A percentile compares a stretch with the other conserved stretches of the same genome.
Conservation (phyloP, 257 asterid species). For the Marsdenia floribunda region DNA sequence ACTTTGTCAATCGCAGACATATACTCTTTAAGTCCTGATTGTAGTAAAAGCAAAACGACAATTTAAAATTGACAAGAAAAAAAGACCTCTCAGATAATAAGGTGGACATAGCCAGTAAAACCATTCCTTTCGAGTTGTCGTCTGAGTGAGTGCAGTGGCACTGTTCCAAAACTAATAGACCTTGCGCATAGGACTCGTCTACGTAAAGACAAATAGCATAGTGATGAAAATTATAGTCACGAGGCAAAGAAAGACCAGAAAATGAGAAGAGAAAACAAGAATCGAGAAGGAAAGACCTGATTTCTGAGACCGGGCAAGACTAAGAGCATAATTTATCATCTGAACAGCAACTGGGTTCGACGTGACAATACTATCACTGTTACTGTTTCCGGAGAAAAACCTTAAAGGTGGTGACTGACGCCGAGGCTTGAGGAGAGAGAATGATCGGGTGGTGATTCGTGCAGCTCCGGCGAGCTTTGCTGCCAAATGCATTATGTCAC, state of each 20-base stretch:
- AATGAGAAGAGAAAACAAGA: background rate
- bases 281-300: conserved; percentile 43
- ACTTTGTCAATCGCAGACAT: background rate
- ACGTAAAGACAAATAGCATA: conserved; percentile 7
- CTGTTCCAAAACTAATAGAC: conserved; percentile 76
- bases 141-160: conserved; percentile 70
- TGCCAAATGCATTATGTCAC: conserved; percentile 42
- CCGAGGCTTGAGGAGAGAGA: conserved; percentile 30
- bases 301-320: conserved; percentile 63
- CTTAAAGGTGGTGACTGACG: conserved; percentile 31
- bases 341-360: conserved; percentile 60
- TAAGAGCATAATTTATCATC: conserved; percentile 74
- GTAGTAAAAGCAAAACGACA: background rate
- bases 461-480: conserved; percentile 36
- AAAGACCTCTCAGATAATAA: conserved; percentile 60
- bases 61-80: background rate
- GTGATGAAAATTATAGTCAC: background rate
- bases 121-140: conserved; percentile 70
- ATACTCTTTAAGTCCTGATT: background rate
- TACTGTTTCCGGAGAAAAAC: conserved; percentile 24
- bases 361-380: conserved; percentile 18
- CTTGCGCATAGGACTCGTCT: conserved; percentile 77
- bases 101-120: conserved; percentile 74
- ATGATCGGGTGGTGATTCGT: conserved; percentile 27
- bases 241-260: background rate